Evolutionary conservation across 2,329 filamentous ascomycete genomes (phyloP).

Genomic region (Epichloe coenophiala): DNA sequence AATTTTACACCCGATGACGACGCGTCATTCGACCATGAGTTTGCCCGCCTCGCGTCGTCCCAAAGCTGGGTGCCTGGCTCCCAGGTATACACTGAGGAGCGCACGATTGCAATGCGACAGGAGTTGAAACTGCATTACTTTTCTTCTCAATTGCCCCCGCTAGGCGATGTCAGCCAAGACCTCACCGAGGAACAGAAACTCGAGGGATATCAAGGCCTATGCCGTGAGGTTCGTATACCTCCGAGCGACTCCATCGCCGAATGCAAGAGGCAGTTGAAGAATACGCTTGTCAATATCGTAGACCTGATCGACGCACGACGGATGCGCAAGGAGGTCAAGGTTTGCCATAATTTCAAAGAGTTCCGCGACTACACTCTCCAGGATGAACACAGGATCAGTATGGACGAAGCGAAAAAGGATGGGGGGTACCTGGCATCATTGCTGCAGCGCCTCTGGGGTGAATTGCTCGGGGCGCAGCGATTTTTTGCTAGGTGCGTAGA

Average conservation of each 20-base stretch:
- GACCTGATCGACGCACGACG: slow-evolving; percentile 18
- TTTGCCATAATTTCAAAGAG: slow-evolving; percentile 15
- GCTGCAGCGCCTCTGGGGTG: slow-evolving; percentile 6
- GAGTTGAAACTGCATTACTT: slow-evolving; percentile 18
- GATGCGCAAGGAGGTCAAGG: slow-evolving; percentile 10
- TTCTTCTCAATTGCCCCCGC: slow-evolving; percentile 8
- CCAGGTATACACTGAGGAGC: slow-evolving; percentile 14
- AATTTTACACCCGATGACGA: slow-evolving; percentile 15
- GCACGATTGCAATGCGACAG: slow-evolving; percentile 18
- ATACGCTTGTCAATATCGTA: slow-evolving; percentile 18
- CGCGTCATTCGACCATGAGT: slow-evolving; percentile 19
- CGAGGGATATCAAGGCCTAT: slow-evolving; percentile 14
- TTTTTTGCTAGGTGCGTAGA: too few species aligned
- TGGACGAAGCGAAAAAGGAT: slow-evolving; percentile 12
- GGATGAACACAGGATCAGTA: slow-evolving; percentile 9
- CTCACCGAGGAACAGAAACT: slow-evolving; percentile 11
- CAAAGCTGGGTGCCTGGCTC: slow-evolving; percentile 17
- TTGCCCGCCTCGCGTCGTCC: slow-evolving; percentile 18
- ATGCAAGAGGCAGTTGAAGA: slow-evolving; percentile 14
- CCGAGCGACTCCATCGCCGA: slow-evolving; percentile 7
- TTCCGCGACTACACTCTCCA: slow-evolving; percentile 14
- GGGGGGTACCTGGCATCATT: slow-evolving; percentile 12
- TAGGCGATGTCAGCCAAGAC: not conserved
- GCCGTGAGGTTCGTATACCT: slow-evolving; percentile 15
- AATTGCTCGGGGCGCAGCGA: too few species aligned